Percentiles rank a stretch among this genome's conserved stretches.
phyloP scores from a whole-genome alignment of 306 rosid genomes.

The Cucurbita moschata region DNA sequence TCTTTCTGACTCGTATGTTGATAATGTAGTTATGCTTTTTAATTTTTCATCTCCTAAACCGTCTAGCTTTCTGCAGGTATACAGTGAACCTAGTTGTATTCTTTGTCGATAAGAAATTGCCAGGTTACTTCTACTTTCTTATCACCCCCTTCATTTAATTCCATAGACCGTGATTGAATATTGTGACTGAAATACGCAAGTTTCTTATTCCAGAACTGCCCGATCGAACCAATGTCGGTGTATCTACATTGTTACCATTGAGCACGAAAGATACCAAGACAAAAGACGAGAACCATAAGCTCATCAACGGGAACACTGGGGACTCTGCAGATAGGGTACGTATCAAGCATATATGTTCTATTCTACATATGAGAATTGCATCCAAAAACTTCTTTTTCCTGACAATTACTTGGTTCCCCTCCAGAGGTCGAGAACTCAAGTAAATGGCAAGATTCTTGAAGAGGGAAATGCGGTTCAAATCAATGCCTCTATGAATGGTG shows the following conservation, averaged over 20 bases:
- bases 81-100: constrained; percentile 30
- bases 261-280: constrained; percentile 25
- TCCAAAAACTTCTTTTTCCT: not conserved
- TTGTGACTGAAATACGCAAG: not conserved
- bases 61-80: constrained; percentile 20
- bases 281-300: constrained; percentile 21
- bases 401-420: not conserved
- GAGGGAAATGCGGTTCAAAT: constrained; percentile 3
- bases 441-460: constrained; percentile 12
- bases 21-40: not conserved
- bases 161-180: not conserved
- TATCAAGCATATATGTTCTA: not conserved
- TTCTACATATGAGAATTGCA: not conserved
- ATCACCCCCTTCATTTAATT: not conserved
- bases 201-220: constrained; percentile 22
- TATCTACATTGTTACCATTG: constrained; percentile 19
- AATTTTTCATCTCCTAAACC: not conserved
- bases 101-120: constrained; percentile 27
- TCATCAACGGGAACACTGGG: constrained; percentile 17
- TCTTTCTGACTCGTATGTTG: not conserved
- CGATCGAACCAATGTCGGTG: constrained; percentile 22
- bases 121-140: constrained; percentile 20
- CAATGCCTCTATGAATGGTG: constrained; percentile 3
- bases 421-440: constrained; percentile 13
- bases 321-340: constrained; percentile 15